Base-by-base conservation (phyloP, 2,329 filamentous ascomycete species). In the Fusarium sp. region DNA sequence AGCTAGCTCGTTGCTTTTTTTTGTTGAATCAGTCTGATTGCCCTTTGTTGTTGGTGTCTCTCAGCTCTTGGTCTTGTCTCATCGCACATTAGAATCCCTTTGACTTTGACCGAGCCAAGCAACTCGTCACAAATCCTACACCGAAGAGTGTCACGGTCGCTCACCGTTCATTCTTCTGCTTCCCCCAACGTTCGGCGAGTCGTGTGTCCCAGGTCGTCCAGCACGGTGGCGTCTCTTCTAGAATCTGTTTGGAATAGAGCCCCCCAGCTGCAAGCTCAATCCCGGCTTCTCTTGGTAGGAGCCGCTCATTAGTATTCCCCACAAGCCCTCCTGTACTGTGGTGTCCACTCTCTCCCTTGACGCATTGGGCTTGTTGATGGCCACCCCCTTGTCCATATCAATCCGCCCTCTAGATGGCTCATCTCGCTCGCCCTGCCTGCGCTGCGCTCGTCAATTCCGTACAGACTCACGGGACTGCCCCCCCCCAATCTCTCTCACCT, bases 181-280 rank as follows among this genome's bases (percentile, higher is more conserved):
- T 66, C 69, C 63, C 58, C 47, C 58, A 68, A 57, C 54, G 34
- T 27, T 54, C 47, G 27, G 27, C 27, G 18, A 31, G n/a, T 54
- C 47, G 47, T 54, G 47, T 54, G 54, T 37, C 22, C 64, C 57
- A 66, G 57, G 57, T 34, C 56, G 40, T 65, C 29, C 37, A 57
- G 50, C 66, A 68, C 73, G 63, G 62, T 75, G 65, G 73, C 71
- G 59, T 35, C 74, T 76, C 70, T 78, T 78, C 77, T 79, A 78
- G 77, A 78, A 78, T 76, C 67, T 35, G 68, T 66, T 56, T 78
- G 71, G 77, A 78, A 78, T 69, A 71, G 74, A 74, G 57, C 66
- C 69, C 74, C 71, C 76, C 65, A 67, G 70, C 20, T 59, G 40
- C 68, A 70, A 67, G 75, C 71, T 67, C 65, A 66, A 71, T 67